Base-by-base conservation (phyloP, 2,329 filamentous ascomycete species). In the Alternaria rosae region DNA sequence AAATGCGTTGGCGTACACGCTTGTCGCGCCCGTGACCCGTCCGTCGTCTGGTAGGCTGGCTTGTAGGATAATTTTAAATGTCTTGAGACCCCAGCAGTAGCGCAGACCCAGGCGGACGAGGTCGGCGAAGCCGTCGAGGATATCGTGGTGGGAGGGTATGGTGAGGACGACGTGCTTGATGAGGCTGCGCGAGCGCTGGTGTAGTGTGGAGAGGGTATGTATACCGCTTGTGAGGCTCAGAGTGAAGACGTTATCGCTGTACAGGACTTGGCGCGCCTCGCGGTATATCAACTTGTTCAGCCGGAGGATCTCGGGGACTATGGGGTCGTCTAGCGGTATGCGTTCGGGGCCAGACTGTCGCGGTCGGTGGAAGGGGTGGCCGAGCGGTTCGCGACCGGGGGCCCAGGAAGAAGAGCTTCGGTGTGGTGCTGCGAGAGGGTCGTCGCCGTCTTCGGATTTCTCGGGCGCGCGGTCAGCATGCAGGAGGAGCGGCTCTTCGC, bases 1-100 rank as follows among this genome's bases (percentile, higher is more conserved):
- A 59, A 84, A 84, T 0, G 81, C 81, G 58, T 83, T 83, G 13
- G 81, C 81, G 58, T 83, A 83, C 8, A 83, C 80, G 23, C 78
- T 81, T 4, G 78, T 80, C 25, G 79, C 78, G 9, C 77, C 76
- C 2, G 55, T 62, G 10, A 65, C 52, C 9, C 62, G 35, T n/a
- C 68, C 64, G 28, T 78, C 76, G 42, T 75, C 73, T 0, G 76
- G 76, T 17, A 79, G 62, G 42, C 69, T 70, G 4, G 70, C 65
- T 20, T 75, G 79, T 50, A 82, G 72, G 17, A 77, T 71, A 26
- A 84, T 80, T 35, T 77, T 78, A 52, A 83, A 77, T 1, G 69
- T 79, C 65, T 80, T 78, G 32, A 84, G 65, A 4, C 81, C 80
- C 75, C 80, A 82, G 70, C 81, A 83, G 64, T 83, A 84, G 6